Conservation (phyloP, 2,329 filamentous ascomycete species). For the Apiospora malaysiana region DNA sequence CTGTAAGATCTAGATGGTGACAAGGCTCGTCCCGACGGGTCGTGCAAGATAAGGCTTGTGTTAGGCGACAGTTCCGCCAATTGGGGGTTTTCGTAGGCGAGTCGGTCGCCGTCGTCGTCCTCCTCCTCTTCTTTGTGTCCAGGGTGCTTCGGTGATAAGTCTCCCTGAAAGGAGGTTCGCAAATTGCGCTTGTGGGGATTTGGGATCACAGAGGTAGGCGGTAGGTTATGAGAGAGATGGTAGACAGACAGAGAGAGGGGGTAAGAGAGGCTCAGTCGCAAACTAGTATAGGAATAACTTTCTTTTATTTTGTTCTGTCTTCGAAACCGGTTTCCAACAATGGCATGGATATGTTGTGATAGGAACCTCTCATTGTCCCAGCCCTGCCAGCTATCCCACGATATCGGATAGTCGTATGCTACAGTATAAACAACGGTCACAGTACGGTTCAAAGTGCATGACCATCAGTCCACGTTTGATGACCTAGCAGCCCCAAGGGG, state of each 20-base stretch:
- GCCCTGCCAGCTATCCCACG: background rate
- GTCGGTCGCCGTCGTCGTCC: background rate
- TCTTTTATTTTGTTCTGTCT: background rate
- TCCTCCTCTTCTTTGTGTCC: background rate
- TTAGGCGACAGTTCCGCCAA: background rate
- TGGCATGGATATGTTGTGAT: constrained; percentile 2
- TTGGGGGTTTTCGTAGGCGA: background rate
- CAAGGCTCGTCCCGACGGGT: background rate
- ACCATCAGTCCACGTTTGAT: constrained; percentile 10
- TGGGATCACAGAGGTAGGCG: background rate
- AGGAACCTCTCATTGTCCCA: background rate
- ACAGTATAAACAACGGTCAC: background rate
- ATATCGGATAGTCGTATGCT: constrained; percentile 1
- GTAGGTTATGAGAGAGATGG: background rate
- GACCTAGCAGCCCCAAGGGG: background rate
- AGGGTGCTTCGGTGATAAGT: background rate
- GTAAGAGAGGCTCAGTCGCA: too few relatives aligned
- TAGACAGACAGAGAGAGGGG: background rate
- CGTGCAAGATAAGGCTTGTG: constrained; percentile 7
- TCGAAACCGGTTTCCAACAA: background rate
- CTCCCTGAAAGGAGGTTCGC: background rate
- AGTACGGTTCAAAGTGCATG: background rate
- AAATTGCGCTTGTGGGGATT: background rate
- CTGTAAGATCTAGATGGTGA: background rate
- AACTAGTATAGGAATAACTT: background rate